A percentile compares a stretch with the other conserved stretches of the same genome.
These are phyloP conservation scores for Cetradonia linearis DNA, from an alignment of 495 filamentous ascomycete species.

Conservation along the genomic window DNA sequence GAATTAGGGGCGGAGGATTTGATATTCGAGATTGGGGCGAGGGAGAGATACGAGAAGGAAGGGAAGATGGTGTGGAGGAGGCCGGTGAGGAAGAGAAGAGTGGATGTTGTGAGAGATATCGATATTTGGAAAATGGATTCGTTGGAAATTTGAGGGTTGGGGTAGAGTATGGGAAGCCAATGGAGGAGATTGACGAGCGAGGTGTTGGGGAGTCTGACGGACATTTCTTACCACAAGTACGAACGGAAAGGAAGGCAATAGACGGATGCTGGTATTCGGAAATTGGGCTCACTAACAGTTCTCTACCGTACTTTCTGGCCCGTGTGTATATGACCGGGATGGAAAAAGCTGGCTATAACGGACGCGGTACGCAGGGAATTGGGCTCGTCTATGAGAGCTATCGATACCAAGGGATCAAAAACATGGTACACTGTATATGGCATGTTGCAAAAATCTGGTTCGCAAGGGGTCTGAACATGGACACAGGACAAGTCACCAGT, in stretches of 20 bases:
- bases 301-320: background rate
- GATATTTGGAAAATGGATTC: conserved; percentile 23
- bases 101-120: conserved; percentile 18
- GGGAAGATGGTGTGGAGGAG: conserved; percentile 10
- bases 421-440: no score
- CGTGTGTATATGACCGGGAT: background rate
- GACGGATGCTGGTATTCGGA: background rate
- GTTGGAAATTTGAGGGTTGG: conserved; percentile 11
- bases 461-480: no score
- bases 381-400: no score
- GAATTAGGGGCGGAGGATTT: conserved; percentile 20
- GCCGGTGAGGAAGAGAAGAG: conserved; percentile 11
- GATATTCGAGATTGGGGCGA: conserved; percentile 20
- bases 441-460: no score
- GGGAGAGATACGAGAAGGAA: background rate
- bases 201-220: background rate
- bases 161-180: background rate
- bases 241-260: background rate
- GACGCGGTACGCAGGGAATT: no score
- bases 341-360: background rate
- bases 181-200: background rate
- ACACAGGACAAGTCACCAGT: no score
- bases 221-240: background rate
- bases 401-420: no score
- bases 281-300: background rate